Percentiles rank a stretch among this genome's conserved stretches.
Conservation (phyloP, 2,329 filamentous ascomycete genomes). For the Curvularia sp. region DNA sequence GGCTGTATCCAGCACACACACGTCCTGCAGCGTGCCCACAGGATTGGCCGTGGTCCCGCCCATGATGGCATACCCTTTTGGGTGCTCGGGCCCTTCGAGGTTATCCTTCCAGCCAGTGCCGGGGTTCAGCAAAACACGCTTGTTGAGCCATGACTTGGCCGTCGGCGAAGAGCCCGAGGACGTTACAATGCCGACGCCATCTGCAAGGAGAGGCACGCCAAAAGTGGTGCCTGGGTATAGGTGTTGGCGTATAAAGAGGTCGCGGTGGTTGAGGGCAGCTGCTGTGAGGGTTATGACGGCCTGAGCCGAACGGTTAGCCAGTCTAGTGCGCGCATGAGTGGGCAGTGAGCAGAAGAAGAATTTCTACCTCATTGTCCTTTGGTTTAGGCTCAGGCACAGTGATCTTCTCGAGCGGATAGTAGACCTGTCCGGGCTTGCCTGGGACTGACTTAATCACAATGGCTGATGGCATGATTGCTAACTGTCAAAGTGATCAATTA, state of each 20-base stretch:
- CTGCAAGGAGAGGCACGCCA: slow-evolving; percentile 77
- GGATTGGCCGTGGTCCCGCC: slow-evolving; percentile 72
- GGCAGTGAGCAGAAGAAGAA: not conserved
- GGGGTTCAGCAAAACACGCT: slow-evolving; percentile 80
- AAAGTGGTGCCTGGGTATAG: slow-evolving; percentile 89
- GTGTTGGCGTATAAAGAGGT: slow-evolving; percentile 91
- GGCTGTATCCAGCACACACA: slow-evolving; percentile 69
- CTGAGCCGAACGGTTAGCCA: slow-evolving; percentile 58
- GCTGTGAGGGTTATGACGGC: slow-evolving; percentile 78
- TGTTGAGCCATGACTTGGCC: slow-evolving; percentile 64
- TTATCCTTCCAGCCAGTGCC: slow-evolving; percentile 77
- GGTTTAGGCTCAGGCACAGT: slow-evolving; percentile 39
- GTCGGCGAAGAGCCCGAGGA: slow-evolving; percentile 64
- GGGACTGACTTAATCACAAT: slow-evolving; percentile 73
- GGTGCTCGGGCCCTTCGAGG: slow-evolving; percentile 75
- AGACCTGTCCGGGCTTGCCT: slow-evolving; percentile 87
- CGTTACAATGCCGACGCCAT: slow-evolving; percentile 79
- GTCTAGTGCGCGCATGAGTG: not conserved
- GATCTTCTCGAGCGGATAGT: slow-evolving; percentile 67
- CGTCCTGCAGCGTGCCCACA: slow-evolving; percentile 77
- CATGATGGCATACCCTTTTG: slow-evolving; percentile 66
- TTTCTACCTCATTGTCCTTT: slow-evolving; percentile 40
- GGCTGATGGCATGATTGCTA: slow-evolving; percentile 57
- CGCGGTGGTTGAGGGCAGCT: slow-evolving; percentile 90
- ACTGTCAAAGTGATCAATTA: not conserved